Percentiles rank a stretch among this genome's conserved stretches.
phyloP scores from a whole-genome alignment of 805 yeast species.

The Cyberlindnera bimundalis region DNA sequence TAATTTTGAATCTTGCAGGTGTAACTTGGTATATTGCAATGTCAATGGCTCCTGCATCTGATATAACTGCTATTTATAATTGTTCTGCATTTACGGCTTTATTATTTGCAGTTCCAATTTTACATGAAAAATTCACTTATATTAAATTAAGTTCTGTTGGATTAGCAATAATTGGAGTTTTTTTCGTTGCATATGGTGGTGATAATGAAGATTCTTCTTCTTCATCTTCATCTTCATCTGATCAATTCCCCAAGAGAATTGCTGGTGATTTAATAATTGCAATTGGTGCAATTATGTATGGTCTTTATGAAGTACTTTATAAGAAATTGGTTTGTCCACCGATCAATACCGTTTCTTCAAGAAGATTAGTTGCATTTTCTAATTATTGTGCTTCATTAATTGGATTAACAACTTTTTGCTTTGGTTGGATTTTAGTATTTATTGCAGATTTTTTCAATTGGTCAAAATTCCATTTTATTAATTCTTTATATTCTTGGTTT shows the following conservation, averaged over 20 bases:
- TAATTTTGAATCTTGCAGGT: constrained; percentile 71
- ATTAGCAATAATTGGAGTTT: constrained; percentile 71
- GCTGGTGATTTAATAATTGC: constrained; percentile 70
- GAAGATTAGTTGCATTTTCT: constrained; percentile 77
- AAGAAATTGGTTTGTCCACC: constrained; percentile 77
- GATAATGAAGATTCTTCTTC: too few species aligned
- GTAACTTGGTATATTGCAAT: constrained; percentile 84
- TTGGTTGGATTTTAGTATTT: constrained; percentile 47
- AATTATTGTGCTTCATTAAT: constrained; percentile 68
- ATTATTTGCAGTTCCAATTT: constrained; percentile 72
- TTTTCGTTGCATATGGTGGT: constrained; percentile 72
- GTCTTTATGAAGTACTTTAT: constrained; percentile 80
- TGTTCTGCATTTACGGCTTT: constrained; percentile 89
- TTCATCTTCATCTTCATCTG: too few species aligned
- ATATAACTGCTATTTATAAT: constrained; percentile 87
- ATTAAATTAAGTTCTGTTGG: constrained; percentile 64
- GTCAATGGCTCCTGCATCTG: constrained; percentile 75
- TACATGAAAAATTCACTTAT: constrained; percentile 62
- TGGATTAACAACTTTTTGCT: constrained; percentile 52
- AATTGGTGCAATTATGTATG: constrained; percentile 72
- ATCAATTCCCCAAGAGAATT: constrained; percentile 60
- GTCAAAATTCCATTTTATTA: constrained; percentile 56
- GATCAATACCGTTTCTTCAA: constrained; percentile 50
- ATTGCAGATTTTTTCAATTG: constrained; percentile 50
- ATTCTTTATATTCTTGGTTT: constrained; percentile 37